Evolutionary conservation across 176 grass and related monocot genomes (phyloP).

Genomic region (Oryza coarctata): DNA sequence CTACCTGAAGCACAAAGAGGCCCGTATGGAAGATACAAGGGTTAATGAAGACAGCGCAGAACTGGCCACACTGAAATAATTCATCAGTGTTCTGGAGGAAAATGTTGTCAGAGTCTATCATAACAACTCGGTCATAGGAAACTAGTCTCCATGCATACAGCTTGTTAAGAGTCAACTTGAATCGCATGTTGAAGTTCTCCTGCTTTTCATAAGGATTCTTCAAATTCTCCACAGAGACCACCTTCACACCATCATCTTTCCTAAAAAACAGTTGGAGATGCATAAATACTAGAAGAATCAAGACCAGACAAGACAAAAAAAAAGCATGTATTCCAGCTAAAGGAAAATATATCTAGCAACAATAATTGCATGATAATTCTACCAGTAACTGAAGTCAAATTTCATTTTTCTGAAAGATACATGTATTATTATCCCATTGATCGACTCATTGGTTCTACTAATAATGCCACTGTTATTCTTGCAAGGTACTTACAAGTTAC

Average conservation of each 20-base stretch:
- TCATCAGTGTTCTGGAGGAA: slow-evolving; percentile 96
- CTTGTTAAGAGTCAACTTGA: slow-evolving; percentile 97
- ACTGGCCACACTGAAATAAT: slow-evolving; percentile 85
- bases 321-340: background rate
- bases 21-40: slow-evolving; percentile 97
- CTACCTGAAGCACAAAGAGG: slow-evolving; percentile 94
- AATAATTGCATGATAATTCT: slow-evolving; percentile 16
- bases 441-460: background rate
- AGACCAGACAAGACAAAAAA: background rate
- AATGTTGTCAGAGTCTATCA: slow-evolving; percentile 95
- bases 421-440: background rate
- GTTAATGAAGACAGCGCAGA: slow-evolving; percentile 95
- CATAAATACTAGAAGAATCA: slow-evolving; percentile 34
- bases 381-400: background rate
- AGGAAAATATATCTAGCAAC: background rate
- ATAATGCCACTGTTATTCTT: background rate
- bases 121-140: slow-evolving; percentile 79
- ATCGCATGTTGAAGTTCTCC: slow-evolving; percentile 82
- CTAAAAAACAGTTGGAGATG: slow-evolving; percentile 51
- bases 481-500: background rate
- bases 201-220: slow-evolving; percentile 94
- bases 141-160: slow-evolving; percentile 86
- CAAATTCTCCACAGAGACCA: slow-evolving; percentile 85
- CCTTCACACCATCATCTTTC: slow-evolving; percentile 91
- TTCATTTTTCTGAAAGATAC: background rate